phyloP scores from a whole-genome alignment of 2,329 filamentous ascomycete species.

The Diatrype stigma region DNA sequence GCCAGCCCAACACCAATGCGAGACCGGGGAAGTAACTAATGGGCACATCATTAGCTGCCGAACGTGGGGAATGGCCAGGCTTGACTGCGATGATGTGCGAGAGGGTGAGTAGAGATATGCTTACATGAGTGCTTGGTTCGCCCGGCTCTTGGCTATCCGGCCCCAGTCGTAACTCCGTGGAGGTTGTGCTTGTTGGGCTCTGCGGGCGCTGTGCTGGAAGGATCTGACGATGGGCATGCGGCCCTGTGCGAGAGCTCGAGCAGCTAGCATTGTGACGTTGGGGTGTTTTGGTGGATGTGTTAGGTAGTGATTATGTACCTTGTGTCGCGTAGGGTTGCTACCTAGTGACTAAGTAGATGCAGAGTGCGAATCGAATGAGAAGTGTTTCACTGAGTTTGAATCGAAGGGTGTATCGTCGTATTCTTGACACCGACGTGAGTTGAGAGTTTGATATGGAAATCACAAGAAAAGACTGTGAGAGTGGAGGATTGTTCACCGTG shows the following conservation, averaged over 20 bases:
- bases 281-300: not conserved
- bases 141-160: conserved; percentile 29
- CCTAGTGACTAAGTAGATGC: too few relatives aligned
- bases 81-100: conserved; percentile 11
- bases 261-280: not conserved
- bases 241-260: not conserved
- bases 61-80: conserved; percentile 4
- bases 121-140: conserved; percentile 30
- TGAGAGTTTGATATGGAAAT: too few relatives aligned
- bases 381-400: too few relatives aligned
- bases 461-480: too few relatives aligned
- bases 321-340: too few relatives aligned
- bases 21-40: conserved; percentile 33
- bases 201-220: conserved; percentile 28
- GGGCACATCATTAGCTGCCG: conserved; percentile 1
- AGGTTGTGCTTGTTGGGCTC: conserved; percentile 10
- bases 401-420: too few relatives aligned
- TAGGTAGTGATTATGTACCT: not conserved
- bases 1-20: conserved; percentile 35
- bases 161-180: conserved; percentile 28
- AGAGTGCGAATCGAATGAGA: too few relatives aligned
- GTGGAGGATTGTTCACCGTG: too few relatives aligned
- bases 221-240: conserved; percentile 24
- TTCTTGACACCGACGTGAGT: too few relatives aligned
- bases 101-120: conserved; percentile 11